Conservation (phyloP, 169 alveolate genomes). For the Eimeria necatrix region DNA sequence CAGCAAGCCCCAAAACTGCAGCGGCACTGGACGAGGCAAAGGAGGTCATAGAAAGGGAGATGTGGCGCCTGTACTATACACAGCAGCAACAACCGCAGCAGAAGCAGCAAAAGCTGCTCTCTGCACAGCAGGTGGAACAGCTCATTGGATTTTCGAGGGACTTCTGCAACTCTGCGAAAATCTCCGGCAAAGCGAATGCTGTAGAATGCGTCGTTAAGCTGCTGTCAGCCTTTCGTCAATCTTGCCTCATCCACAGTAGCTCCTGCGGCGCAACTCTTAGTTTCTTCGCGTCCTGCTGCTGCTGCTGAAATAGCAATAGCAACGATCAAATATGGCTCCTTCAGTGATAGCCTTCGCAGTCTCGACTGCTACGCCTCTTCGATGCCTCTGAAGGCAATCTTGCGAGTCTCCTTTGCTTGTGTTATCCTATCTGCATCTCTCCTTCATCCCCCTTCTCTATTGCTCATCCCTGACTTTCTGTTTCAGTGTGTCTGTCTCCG, state of each 20-base stretch:
- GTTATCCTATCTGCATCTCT: neutral
- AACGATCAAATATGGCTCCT: neutral
- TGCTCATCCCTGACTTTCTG: neutral
- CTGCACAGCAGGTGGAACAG: conserved; percentile 47
- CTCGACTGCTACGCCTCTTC: no score
- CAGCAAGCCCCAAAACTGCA: neutral
- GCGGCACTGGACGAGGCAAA: conserved; percentile 41
- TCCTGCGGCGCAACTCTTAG: neutral
- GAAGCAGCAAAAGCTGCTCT: conserved; percentile 29
- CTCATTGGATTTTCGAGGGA: conserved; percentile 26
- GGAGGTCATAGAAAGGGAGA: conserved; percentile 29
- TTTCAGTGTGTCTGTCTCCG: neutral
- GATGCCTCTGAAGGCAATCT: no score
- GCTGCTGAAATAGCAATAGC: no score
- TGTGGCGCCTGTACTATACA: conserved; percentile 22
- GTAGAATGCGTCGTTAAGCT: conserved; percentile 18
- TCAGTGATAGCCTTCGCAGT: neutral
- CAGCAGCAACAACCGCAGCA: conserved; percentile 44
- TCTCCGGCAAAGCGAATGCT: neutral
- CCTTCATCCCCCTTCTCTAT: neutral
- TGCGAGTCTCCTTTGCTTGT: neutral
- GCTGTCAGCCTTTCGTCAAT: neutral
- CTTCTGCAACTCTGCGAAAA: conserved; percentile 16
- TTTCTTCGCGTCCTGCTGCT: neutral
- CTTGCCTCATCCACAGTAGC: neutral